These are phyloP conservation scores for Thalassiosira exigua DNA, from an alignment of 352 stramenopile species.

Conservation along the genomic window DNA sequence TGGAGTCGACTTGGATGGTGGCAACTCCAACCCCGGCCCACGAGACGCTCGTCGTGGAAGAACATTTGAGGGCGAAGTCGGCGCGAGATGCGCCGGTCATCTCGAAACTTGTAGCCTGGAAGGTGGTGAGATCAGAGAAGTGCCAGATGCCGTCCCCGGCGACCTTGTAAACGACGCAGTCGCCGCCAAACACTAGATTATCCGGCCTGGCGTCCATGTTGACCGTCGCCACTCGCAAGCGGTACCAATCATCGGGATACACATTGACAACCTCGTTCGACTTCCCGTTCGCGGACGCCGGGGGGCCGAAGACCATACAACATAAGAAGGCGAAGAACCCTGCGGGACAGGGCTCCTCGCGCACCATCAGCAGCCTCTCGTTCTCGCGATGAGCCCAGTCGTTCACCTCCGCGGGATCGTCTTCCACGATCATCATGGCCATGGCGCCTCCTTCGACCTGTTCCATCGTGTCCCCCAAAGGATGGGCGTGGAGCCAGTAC, in stretches of 20 bases:
- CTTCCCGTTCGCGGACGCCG: conserved; percentile 20
- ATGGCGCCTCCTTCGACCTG: conserved; percentile 86
- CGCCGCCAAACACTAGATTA: conserved; percentile 16
- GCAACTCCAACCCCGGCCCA: conserved; percentile 11
- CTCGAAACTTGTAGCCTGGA: conserved; percentile 10
- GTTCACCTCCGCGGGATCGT: background rate
- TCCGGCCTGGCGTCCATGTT: conserved; percentile 7
- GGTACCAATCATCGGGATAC: conserved; percentile 32
- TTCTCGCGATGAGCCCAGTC: conserved; percentile 12
- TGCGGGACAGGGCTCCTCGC: too few relatives aligned
- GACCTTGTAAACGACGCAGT: conserved; percentile 38
- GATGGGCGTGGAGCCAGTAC: conserved; percentile 65
- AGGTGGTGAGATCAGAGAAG: conserved; percentile 3
- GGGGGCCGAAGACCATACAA: background rate
- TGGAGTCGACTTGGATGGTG: conserved; percentile 10
- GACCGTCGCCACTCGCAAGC: conserved; percentile 26
- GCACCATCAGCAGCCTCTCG: conserved; percentile 30
- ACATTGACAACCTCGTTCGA: conserved; percentile 13
- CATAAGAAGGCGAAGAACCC: too few relatives aligned
- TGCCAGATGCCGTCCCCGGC: conserved; percentile 51
- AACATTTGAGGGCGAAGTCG: conserved; percentile 48
- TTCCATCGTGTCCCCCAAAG: conserved; percentile 77
- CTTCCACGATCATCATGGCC: conserved; percentile 63
- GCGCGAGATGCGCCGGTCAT: conserved; percentile 45
- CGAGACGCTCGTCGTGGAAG: background rate